These are phyloP conservation scores for Fusarium anthophilum DNA, from an alignment of 2,329 filamentous ascomycete genomes.

Conservation along the genomic window DNA sequence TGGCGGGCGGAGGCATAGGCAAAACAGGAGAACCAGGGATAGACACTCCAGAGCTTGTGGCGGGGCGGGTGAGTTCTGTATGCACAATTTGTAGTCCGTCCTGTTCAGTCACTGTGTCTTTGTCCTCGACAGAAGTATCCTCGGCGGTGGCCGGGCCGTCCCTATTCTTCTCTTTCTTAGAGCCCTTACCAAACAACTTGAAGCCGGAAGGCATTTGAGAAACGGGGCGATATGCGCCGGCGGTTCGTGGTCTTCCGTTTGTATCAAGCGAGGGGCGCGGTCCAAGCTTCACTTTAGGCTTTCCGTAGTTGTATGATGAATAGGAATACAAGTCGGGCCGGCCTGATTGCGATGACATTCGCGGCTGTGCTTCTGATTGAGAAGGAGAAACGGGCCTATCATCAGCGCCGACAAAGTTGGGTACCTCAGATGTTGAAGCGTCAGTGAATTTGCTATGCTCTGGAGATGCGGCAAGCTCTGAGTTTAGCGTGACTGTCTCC, in stretches of 20 bases:
- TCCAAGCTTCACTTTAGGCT: slow-evolving; percentile 88
- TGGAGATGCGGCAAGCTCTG: slow-evolving; percentile 60
- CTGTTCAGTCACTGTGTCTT: slow-evolving; percentile 48
- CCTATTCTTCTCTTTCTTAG: slow-evolving; percentile 56
- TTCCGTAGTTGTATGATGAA: slow-evolving; percentile 62
- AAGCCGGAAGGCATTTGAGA: slow-evolving; percentile 84
- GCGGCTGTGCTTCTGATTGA: slow-evolving; percentile 55
- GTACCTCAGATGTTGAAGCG: slow-evolving; percentile 59
- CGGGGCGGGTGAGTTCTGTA: slow-evolving; percentile 47
- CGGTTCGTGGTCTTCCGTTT: slow-evolving; percentile 68
- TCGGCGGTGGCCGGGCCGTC: slow-evolving; percentile 43
- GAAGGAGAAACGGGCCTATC: slow-evolving; percentile 57
- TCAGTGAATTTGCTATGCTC: slow-evolving; percentile 60
- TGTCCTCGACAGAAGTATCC: slow-evolving; percentile 51
- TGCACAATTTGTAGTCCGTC: slow-evolving; percentile 43
- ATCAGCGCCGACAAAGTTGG: slow-evolving; percentile 60
- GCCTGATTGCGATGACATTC: slow-evolving; percentile 62
- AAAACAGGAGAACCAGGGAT: slow-evolving; percentile 51
- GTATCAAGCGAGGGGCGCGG: slow-evolving; percentile 81
- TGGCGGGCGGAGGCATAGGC: slow-evolving; percentile 54
- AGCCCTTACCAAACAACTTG: slow-evolving; percentile 71
- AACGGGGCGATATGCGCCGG: slow-evolving; percentile 73
- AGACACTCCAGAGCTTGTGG: slow-evolving; percentile 57
- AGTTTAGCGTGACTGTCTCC: slow-evolving; percentile 60
- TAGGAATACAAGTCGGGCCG: slow-evolving; percentile 62